Evolutionary conservation across 2,329 filamentous ascomycete species (phyloP), one percentile per base, ranked within the genome.

Genomic region (Fonsecaea pugnacius): DNA sequence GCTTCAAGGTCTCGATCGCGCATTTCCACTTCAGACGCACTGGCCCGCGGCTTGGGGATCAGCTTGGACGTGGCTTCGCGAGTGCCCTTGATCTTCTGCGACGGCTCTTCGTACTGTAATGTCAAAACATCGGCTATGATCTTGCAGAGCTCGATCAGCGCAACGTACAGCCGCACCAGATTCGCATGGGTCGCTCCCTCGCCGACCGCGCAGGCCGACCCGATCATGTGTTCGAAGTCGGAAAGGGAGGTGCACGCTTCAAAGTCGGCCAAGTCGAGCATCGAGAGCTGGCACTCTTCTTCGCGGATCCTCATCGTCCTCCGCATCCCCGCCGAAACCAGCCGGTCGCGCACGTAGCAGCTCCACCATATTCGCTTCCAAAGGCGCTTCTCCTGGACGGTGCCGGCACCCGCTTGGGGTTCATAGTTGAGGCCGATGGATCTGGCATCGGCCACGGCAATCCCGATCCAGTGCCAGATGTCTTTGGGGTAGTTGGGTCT

Each of bases 401-500:
- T 51, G 30, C n/a, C 30, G 30, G 43, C 51, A 24, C 9, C 24
- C 1, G 80, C 78, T 36, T 90, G 84, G 85, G 96, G 91, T 70
- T 85, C 88, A 6, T 90, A 91, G 77, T 97, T 92, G n/a, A 97
- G 83, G 5, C 93, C 93, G 68, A 97, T 96, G 10, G 92, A 96
- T 77, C 96, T 91, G 59, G 92, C 92, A 51, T 96, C 82, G 10
- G 92, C 96, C 63, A 96, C 91, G 46, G 92, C 93, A 35, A 96
- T 91, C n/a, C 93, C 93, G 91, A 96, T 96, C 93, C 93, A 97
- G 75, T 97, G 92, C 91, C 93, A 96, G 51, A 92, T 96, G 75
- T 97, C 93, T 76, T 97, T 97, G 75, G 96, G 91, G 75, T 97
- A 93, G 77, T 96, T 92, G 0, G 92, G 92, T 5, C 92, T 96